phyloP scores from a whole-genome alignment of 768 basidiomycete species.

The Neoboletus subvelutipes region DNA sequence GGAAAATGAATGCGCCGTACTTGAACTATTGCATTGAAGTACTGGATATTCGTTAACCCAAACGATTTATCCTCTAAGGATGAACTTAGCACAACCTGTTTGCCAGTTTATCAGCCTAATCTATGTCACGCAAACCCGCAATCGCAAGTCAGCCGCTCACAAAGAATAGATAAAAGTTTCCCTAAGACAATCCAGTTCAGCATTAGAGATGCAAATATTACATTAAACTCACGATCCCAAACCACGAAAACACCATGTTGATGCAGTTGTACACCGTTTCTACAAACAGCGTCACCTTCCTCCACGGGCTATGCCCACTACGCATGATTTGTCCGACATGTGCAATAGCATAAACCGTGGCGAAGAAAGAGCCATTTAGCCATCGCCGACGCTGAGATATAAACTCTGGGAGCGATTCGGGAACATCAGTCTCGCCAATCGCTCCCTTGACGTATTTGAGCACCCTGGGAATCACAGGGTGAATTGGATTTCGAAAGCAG shows the following conservation, averaged over 20 bases:
- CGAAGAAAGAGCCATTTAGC: conserved; percentile 94
- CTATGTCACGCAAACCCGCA: neutral
- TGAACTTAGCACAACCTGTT: conserved; percentile 81
- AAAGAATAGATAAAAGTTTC: conserved; percentile 95
- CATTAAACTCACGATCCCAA: conserved; percentile 66
- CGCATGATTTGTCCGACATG: conserved; percentile 48
- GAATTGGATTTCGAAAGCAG: neutral
- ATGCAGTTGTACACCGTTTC: conserved; percentile 88
- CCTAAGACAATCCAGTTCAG: conserved; percentile 41
- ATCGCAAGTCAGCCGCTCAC: conserved; percentile 43
- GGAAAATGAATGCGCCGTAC: conserved; percentile 35
- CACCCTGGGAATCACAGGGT: conserved; percentile 57
- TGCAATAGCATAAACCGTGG: conserved; percentile 88
- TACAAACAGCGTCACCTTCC: conserved; percentile 72
- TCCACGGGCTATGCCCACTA: conserved; percentile 61
- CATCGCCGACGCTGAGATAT: conserved; percentile 88
- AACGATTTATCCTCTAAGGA: conserved; percentile 80
- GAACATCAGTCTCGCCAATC: conserved; percentile 91
- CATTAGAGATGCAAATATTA: neutral
- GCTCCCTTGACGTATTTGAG: conserved; percentile 95
- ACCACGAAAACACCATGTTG: conserved; percentile 91
- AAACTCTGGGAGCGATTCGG: conserved; percentile 89
- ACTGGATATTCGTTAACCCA: conserved; percentile 58
- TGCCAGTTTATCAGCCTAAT: neutral
- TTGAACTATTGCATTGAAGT: conserved; percentile 75